Conservation (phyloP, 2,329 filamentous ascomycete genomes). For the Zopfia rhizophila region DNA sequence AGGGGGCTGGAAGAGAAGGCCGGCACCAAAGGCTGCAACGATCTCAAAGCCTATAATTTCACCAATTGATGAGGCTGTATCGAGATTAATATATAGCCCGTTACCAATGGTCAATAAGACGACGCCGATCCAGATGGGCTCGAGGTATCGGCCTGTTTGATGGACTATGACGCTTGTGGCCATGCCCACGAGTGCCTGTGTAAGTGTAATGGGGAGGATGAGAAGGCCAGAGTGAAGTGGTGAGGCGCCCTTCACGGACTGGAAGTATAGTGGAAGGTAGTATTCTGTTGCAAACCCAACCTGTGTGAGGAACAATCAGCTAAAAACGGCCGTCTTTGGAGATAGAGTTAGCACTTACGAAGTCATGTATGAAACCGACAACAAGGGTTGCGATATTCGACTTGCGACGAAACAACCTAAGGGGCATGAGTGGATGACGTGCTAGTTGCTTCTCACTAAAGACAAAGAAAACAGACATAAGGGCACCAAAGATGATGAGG, state of each 20-base stretch:
- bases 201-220: conserved; percentile 67
- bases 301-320: conserved; percentile 8
- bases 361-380: conserved; percentile 60
- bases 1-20: conserved; percentile 65
- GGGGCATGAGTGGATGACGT: conserved; percentile 74
- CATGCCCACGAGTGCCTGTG: conserved; percentile 58
- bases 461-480: conserved; percentile 64
- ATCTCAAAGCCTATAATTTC: conserved; percentile 61
- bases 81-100: conserved; percentile 47
- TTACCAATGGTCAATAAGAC: conserved; percentile 45
- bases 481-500: conserved; percentile 62
- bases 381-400: conserved; percentile 69
- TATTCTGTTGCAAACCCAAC: conserved; percentile 68
- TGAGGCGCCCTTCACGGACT: conserved; percentile 70
- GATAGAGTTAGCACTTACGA: conserved; percentile 45
- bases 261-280: conserved; percentile 79
- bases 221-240: conserved; percentile 71
- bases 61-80: conserved; percentile 36
- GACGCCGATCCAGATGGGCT: conserved; percentile 48
- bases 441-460: conserved; percentile 72
- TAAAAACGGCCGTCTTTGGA: not conserved
- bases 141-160: conserved; percentile 56
- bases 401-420: conserved; percentile 66
- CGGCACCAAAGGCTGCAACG: conserved; percentile 62
- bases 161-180: conserved; percentile 59